Evolutionary conservation across 257 asterid genomes (phyloP), one percentile per base, ranked within the genome.

Genomic region (Rubia yunnanensis): DNA sequence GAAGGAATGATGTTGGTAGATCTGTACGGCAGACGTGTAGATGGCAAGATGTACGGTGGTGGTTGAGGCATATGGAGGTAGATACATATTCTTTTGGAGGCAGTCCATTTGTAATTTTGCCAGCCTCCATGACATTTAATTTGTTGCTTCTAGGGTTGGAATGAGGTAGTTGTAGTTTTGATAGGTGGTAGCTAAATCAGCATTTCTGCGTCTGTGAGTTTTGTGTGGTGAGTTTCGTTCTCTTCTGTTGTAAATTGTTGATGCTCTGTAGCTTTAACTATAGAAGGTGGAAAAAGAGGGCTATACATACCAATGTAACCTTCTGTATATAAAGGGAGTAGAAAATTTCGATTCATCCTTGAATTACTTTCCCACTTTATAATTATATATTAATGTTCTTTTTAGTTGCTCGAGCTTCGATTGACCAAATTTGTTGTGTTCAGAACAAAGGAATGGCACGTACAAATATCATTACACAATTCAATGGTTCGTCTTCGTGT

Each of bases 61-160:
- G 70, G 79, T 66, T 63, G 71, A 74, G 70, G 80, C 71, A 73
- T 73, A 68, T 67, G 74, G 81, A 84, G 76, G 77, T 22, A 77
- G 86, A 74, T 77, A 74, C 76, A 64, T 80, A 91, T 88, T 88
- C 95, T 88, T 91, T 88, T 54, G 85, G 89, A 73, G 87, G 83
- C 81, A 41, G 83, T 92, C 70, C 60, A 56, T 49, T 57, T 65
- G 73, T 66, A 72, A 63, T 72, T 69, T 58, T 71, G 74, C 81
- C 76, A 60, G 82, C 67, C 78, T 78, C 84, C 70, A 49, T 75
- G 84, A 84, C 80, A 79, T 70, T 80, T 81, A 83, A 80, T 83
- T 85, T 77, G 81, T 81, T 81, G 73, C 75, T 77, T 53, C n/a
- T 68, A 69, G 87, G 76, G 77, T 44, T 70, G 79, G 78, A 72